Conservation (phyloP, 306 rosid genomes). For the Sphenostylis stenocarpa region DNA sequence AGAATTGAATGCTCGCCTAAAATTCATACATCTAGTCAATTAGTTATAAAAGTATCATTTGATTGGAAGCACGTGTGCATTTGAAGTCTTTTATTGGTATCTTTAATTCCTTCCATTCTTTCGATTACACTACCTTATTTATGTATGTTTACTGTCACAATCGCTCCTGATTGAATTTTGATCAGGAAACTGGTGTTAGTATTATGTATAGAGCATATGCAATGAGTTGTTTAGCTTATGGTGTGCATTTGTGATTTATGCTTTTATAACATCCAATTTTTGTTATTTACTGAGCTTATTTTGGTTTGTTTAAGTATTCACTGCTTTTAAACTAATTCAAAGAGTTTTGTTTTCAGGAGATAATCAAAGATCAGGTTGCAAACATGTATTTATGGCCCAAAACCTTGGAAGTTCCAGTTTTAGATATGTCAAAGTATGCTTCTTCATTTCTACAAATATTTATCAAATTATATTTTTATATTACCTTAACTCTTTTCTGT, state of each 20-base stretch:
- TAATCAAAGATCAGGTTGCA: constrained; percentile 85
- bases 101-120: constrained; percentile 4
- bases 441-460: constrained; percentile 19
- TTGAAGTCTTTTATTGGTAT: constrained; percentile 10
- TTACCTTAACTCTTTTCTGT: constrained; percentile 21
- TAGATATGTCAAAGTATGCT: constrained; percentile 76
- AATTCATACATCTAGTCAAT: too few species aligned
- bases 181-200: neutral
- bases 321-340: constrained; percentile 23
- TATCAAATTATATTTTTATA: neutral
- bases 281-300: constrained; percentile 5
- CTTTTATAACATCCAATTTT: neutral
- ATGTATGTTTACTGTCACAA: neutral
- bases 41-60: too few species aligned
- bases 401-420: constrained; percentile 70
- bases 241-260: neutral
- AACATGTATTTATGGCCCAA: constrained; percentile 95
- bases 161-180: neutral
- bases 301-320: constrained; percentile 23
- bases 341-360: constrained; percentile 55
- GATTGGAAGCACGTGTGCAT: too few species aligned
- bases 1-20: too few species aligned
- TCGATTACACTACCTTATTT: neutral
- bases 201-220: constrained; percentile 1
- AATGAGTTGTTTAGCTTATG: neutral